Percentiles rank a stretch among this genome's conserved stretches.
These are phyloP conservation scores for Daldinia childiae DNA, from an alignment of 495 filamentous ascomycete species.

Conservation along the genomic window DNA sequence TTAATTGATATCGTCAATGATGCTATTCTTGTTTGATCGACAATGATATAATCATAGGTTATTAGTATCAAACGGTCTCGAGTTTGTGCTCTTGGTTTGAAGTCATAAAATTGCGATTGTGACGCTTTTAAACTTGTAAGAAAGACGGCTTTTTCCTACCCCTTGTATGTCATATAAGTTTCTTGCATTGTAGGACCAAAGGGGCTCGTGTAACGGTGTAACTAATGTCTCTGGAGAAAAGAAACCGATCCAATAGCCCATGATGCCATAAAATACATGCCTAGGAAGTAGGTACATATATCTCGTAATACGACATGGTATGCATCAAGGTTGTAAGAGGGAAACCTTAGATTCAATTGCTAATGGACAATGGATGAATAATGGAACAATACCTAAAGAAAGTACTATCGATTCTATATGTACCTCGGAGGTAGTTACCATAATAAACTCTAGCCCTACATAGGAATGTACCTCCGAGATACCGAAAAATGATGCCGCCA, in stretches of 20 bases:
- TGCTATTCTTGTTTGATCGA: constrained; percentile 25
- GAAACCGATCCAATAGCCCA: neutral
- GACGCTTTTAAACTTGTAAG: neutral
- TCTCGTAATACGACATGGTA: neutral
- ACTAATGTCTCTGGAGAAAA: neutral
- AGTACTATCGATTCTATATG: neutral
- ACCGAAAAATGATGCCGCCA: neutral
- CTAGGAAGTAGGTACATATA: neutral
- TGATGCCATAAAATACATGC: neutral
- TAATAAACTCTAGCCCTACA: neutral
- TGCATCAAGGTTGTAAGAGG: neutral
- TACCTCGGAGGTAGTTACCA: neutral
- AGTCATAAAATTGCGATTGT: neutral
- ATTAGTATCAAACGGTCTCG: neutral
- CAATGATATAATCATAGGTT: constrained; percentile 27
- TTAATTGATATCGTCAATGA: constrained; percentile 12
- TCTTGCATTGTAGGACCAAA: neutral
- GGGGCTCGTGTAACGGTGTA: neutral
- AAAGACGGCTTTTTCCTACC: neutral
- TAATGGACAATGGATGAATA: neutral
- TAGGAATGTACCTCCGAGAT: constrained; percentile 6
- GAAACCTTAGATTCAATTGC: neutral
- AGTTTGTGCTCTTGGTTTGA: neutral
- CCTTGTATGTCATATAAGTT: neutral
- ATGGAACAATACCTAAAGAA: constrained; percentile 17